phyloP scores from a whole-genome alignment of 2,329 filamentous ascomycete species.

The Alternaria atra region DNA sequence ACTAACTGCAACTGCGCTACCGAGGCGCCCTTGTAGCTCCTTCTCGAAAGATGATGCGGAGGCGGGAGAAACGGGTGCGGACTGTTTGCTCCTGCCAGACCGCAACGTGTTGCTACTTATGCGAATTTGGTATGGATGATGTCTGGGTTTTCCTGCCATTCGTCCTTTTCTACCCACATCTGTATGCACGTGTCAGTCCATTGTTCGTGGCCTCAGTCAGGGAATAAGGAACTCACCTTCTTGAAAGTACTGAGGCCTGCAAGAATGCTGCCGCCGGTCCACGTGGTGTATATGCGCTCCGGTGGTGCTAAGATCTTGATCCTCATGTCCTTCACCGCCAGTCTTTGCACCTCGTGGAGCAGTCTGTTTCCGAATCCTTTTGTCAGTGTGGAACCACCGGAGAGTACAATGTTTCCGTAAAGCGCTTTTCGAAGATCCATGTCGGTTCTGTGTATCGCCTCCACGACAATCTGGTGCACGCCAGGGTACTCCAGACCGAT shows the following conservation, averaged over 20 bases:
- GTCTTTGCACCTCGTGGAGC: constrained; percentile 87
- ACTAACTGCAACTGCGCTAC: constrained; percentile 41
- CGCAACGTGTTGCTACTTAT: constrained; percentile 55
- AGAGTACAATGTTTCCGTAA: constrained; percentile 96
- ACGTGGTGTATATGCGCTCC: constrained; percentile 97
- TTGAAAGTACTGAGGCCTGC: constrained; percentile 97
- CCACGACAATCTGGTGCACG: constrained; percentile 96
- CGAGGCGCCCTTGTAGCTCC: constrained; percentile 31
- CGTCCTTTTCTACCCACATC: constrained; percentile 99
- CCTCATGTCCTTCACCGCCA: constrained; percentile 98
- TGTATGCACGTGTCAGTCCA: constrained; percentile 55
- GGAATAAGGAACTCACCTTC: constrained; percentile 71
- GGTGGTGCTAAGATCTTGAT: constrained; percentile 99
- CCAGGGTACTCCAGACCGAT: constrained; percentile 97
- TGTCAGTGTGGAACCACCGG: constrained; percentile 92
- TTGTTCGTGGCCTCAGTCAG: constrained; percentile 15
- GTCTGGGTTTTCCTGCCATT: constrained; percentile 99
- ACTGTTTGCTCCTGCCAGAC: constrained; percentile 31
- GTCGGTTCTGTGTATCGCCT: constrained; percentile 93
- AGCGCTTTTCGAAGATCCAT: constrained; percentile 93
- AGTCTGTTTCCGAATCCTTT: constrained; percentile 96
- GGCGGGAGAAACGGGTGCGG: constrained; percentile 43
- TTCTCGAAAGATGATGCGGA: constrained; percentile 39
- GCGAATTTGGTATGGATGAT: constrained; percentile 99
- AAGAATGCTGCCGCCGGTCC: constrained; percentile 98